These are phyloP conservation scores for Paracamarosporium sp. DNA, from an alignment of 2,329 filamentous ascomycete species.

Conservation along the genomic window DNA sequence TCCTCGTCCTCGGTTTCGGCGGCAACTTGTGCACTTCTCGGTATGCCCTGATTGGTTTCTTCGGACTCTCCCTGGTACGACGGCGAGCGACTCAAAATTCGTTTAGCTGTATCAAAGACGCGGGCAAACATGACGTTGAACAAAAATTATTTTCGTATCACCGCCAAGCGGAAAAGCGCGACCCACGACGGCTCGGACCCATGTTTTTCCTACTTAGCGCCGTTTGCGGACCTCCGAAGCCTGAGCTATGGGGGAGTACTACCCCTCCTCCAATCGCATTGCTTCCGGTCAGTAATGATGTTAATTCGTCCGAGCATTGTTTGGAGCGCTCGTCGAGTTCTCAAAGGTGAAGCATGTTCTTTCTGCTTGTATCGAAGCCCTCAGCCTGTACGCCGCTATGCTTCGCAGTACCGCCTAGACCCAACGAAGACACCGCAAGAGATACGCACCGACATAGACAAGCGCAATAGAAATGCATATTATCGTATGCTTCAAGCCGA, in stretches of 20 bases:
- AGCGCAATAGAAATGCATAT: conserved; percentile 24
- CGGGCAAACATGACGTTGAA: conserved; percentile 38
- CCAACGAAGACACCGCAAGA: conserved; percentile 13
- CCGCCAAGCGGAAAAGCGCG: conserved; percentile 32
- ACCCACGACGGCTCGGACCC: conserved; percentile 9
- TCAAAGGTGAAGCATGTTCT: conserved; percentile 20
- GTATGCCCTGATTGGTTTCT: conserved; percentile 20
- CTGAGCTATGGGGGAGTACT: neutral
- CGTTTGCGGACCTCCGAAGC: conserved; percentile 17
- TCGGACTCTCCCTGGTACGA: conserved; percentile 31
- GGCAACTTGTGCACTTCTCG: conserved; percentile 18
- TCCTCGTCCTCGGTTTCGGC: conserved; percentile 16
- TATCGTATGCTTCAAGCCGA: conserved; percentile 26
- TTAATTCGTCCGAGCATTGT: conserved; percentile 21
- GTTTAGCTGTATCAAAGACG: conserved; percentile 37
- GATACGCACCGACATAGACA: conserved; percentile 28
- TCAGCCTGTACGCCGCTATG: conserved; percentile 10
- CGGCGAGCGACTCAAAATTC: conserved; percentile 38
- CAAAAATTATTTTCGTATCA: conserved; percentile 26
- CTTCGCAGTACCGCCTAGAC: neutral
- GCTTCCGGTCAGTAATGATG: conserved; percentile 17
- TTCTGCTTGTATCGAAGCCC: conserved; percentile 25
- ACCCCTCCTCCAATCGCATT: neutral
- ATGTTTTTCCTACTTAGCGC: conserved; percentile 18
- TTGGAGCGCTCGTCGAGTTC: conserved; percentile 13